Percentiles rank a stretch among this genome's conserved stretches.
Conservation (phyloP, 352 stramenopile species). For the Phytophthora macrochlamydospora region DNA sequence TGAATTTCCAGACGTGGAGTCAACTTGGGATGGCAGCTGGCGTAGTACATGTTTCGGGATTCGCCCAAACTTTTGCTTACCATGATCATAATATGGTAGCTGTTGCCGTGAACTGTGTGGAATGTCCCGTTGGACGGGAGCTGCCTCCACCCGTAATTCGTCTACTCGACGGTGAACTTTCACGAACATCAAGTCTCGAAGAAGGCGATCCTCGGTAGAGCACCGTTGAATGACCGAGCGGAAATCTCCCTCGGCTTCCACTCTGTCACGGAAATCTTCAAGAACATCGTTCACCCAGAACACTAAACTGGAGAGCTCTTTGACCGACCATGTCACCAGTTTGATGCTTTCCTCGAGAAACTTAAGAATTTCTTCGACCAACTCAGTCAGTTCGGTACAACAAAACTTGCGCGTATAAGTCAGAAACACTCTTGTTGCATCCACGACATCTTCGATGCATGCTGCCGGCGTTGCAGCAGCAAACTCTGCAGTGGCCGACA, state of each 20-base stretch:
- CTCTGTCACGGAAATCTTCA: slow-evolving; percentile 2
- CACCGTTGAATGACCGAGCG: neutral
- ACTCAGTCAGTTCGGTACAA: slow-evolving; percentile 2
- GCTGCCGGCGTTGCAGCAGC: neutral
- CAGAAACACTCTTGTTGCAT: slow-evolving; percentile 5
- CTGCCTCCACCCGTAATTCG: neutral
- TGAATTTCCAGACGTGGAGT: neutral
- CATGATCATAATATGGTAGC: neutral
- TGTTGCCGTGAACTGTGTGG: neutral
- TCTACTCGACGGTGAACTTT: slow-evolving; percentile 5
- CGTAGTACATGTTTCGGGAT: slow-evolving; percentile 3
- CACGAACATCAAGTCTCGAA: slow-evolving; percentile 11
- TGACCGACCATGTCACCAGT: slow-evolving; percentile 2
- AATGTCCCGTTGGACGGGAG: neutral
- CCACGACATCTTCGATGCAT: slow-evolving; percentile 7
- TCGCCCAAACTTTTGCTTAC: neutral
- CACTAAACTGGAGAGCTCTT: slow-evolving; percentile 11
- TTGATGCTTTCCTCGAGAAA: slow-evolving; percentile 2
- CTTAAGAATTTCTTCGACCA: slow-evolving; percentile 6
- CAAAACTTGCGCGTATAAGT: slow-evolving; percentile 8
- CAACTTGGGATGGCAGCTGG: neutral
- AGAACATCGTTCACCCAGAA: slow-evolving; percentile 9
- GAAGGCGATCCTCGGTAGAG: slow-evolving; percentile 4
- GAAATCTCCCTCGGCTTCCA: neutral
- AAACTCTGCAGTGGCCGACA: slow-evolving; percentile 13